phyloP scores from a whole-genome alignment of 106 monocot genomes.

The Allium sativum region DNA sequence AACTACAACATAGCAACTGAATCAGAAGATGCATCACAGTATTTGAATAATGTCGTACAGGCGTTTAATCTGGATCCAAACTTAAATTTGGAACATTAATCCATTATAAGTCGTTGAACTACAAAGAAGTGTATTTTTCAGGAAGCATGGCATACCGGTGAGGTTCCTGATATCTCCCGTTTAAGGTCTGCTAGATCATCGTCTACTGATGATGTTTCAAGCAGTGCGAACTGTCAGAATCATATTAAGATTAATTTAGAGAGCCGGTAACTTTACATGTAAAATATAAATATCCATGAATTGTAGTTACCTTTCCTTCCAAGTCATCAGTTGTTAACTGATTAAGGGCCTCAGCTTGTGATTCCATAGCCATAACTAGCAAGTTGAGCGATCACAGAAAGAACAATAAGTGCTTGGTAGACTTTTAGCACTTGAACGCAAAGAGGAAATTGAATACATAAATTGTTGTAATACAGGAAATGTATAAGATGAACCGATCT shows the following conservation, averaged over 20 bases:
- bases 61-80: too few species aligned
- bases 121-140: too few species aligned
- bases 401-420: too few species aligned
- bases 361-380: slow-evolving; percentile 95
- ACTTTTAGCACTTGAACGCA: too few species aligned
- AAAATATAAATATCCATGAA: neutral
- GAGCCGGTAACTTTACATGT: neutral
- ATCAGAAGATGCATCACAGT: neutral
- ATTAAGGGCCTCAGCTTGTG: slow-evolving; percentile 92
- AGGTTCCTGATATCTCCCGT: slow-evolving; percentile 54
- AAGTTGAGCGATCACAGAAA: neutral
- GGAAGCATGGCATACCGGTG: slow-evolving; percentile 32
- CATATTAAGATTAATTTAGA: neutral
- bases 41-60: neutral
- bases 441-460: too few species aligned
- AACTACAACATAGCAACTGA: neutral
- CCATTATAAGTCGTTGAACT: too few species aligned
- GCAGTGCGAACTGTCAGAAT: slow-evolving; percentile 72
- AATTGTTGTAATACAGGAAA: too few species aligned
- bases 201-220: slow-evolving; percentile 89
- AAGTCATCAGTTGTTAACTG: slow-evolving; percentile 85
- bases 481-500: too few species aligned
- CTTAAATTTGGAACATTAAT: too few species aligned
- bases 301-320: slow-evolving; percentile 82
- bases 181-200: slow-evolving; percentile 87